A percentile compares a stretch with the other conserved stretches of the same genome.
Conservation (phyloP, 208 protist genomes). For the Borovskyia barvae region DNA sequence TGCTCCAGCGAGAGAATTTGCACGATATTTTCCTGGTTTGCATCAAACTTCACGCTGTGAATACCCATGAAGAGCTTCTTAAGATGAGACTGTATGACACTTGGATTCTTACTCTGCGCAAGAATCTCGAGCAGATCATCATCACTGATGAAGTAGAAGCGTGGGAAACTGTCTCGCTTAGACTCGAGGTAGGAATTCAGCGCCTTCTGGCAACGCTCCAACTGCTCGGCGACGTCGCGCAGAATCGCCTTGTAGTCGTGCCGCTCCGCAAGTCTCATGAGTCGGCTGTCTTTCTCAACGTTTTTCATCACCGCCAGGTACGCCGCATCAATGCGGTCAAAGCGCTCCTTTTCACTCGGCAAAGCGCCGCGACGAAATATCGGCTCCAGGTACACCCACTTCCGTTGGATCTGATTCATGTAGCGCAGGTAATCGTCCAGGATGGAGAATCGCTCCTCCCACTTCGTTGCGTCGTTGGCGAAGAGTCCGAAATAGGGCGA, state of each 20-base stretch:
- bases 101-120: slow-evolving; percentile 93
- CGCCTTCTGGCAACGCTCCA: slow-evolving; percentile 97
- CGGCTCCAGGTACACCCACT: slow-evolving; percentile 99
- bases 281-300: slow-evolving; percentile 76
- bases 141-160: slow-evolving; percentile 99
- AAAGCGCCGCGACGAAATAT: slow-evolving; percentile 97
- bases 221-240: slow-evolving; percentile 91
- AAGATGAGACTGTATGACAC: slow-evolving; percentile 97
- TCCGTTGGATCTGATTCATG: slow-evolving; percentile 97
- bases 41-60: slow-evolving; percentile 93
- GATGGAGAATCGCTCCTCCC: slow-evolving; percentile 90
- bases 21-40: slow-evolving; percentile 84
- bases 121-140: slow-evolving; percentile 98
- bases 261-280: slow-evolving; percentile 85
- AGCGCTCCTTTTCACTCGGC: slow-evolving; percentile 95
- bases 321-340: slow-evolving; percentile 93
- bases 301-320: slow-evolving; percentile 93
- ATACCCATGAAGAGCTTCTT: slow-evolving; percentile 99
- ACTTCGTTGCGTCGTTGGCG: slow-evolving; percentile 84
- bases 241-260: slow-evolving; percentile 83
- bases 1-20: slow-evolving; percentile 92
- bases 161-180: slow-evolving; percentile 95
- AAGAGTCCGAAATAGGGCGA: slow-evolving; percentile 95
- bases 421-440: slow-evolving; percentile 92
- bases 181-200: slow-evolving; percentile 97